phyloP scores from a whole-genome alignment of 805 yeast species.

The Candida odintsovae region DNA sequence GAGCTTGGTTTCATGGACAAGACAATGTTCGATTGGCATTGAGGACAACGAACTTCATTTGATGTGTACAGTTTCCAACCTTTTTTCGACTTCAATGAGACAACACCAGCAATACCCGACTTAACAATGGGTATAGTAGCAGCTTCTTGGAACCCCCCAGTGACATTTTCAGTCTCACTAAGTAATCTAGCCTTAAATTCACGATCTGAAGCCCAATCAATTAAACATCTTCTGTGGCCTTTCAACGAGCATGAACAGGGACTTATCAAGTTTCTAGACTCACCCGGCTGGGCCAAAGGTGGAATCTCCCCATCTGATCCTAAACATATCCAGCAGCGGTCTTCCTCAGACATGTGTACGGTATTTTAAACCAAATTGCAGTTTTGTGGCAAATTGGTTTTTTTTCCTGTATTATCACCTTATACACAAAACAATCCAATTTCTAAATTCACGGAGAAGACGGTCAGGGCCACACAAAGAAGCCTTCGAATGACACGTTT shows the following conservation, averaged over 20 bases:
- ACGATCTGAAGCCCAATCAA: constrained; percentile 30
- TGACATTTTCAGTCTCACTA: constrained; percentile 1
- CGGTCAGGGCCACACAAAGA: too few species aligned
- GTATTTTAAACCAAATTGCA: background rate
- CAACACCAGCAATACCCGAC: background rate
- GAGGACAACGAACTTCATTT: constrained; percentile 29
- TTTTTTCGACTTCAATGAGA: constrained; percentile 1
- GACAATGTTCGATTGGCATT: constrained; percentile 29
- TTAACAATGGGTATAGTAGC: background rate
- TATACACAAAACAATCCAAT: too few species aligned
- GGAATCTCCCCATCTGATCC: constrained; percentile 12
- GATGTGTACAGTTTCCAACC: constrained; percentile 4
- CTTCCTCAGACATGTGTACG: background rate
- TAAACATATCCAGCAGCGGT: constrained; percentile 17
- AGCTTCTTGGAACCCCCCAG: background rate
- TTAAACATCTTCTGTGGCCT: constrained; percentile 32
- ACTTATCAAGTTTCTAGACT: constrained; percentile 30
- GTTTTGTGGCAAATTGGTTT: background rate
- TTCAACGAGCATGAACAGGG: constrained; percentile 33
- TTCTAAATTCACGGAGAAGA: too few species aligned
- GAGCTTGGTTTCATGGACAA: constrained; percentile 18
- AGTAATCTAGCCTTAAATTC: constrained; percentile 7
- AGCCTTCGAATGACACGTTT: too few species aligned
- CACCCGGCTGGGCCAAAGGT: constrained; percentile 18
- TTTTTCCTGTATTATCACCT: too few species aligned